Base-by-base conservation (phyloP, 2,329 filamentous ascomycete species). In the Tolypocladium ovalisporum region DNA sequence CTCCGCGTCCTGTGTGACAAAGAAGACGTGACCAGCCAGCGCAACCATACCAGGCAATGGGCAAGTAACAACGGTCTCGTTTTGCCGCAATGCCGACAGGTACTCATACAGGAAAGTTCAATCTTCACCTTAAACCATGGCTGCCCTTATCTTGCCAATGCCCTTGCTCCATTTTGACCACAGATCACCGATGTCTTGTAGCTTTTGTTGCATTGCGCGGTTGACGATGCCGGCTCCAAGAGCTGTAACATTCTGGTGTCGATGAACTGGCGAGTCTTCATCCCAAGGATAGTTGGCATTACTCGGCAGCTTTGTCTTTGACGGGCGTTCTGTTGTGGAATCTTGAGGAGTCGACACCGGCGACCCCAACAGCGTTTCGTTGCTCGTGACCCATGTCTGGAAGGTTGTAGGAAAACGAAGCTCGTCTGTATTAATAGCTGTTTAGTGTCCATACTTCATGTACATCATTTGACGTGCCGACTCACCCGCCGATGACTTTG, bases 221-320 rank as follows among this genome's bases (percentile, higher is more conserved):
- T 58, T 57, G 39, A 53, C 54, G 27, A 63, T 57, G 27, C 65
- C 66, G n/a, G 62, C 56, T 35, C 62, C 58, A 4, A 68, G 62
- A n/a, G 62, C 61, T 9, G 63, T 64, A 53, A 66, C 62, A 55
- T 69, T 68, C 35, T 67, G 66, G 54, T 72, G 69, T 6, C 71
- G 70, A 58, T 74, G 70, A 37, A 69, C 57, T 1, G 70, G 70
- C 40, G 66, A 71, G 59, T 67, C 64, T 35, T 67, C 69, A 13
- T 70, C 71, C 71, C 71, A 73, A 1, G 72, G 71, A 32, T 65
- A 72, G 57, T 71, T 68, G 19, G 68, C 64, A 35, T 70, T 68
- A 2, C 63, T 61, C 7, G 70, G 67, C 36, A 71, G 57, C 10
- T 58, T 51, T 37, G 62, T 59, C 24, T 61, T 58, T 17, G 60